phyloP scores from a whole-genome alignment of 257 asterid species.

The Jacaranda mimosifolia region DNA sequence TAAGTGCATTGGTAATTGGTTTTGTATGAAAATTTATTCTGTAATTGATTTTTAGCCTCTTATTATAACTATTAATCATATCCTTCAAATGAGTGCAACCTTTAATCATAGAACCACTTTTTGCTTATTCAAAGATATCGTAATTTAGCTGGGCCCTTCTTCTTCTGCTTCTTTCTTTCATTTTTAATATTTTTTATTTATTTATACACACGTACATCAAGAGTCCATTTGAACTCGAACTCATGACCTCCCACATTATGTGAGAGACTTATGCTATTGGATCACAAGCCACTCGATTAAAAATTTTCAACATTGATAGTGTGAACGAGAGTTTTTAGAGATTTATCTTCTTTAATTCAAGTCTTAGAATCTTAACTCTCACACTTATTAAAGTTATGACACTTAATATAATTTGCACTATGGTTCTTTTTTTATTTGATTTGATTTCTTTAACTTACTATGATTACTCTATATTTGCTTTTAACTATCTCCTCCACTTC shows the following conservation, averaged over 20 bases:
- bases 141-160: neutral
- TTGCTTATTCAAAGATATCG: neutral
- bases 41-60: neutral
- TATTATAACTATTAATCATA: neutral
- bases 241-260: no score
- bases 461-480: neutral
- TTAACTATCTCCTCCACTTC: neutral
- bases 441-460: neutral
- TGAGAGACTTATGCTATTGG: no score
- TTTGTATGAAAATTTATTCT: neutral
- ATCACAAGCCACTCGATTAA: no score
- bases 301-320: no score
- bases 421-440: neutral
- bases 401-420: neutral
- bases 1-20: slow-evolving; percentile 22
- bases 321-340: no score
- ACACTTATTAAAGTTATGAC: neutral
- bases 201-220: no score
- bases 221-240: no score
- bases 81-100: neutral
- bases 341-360: neutral
- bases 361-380: neutral
- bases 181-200: no score
- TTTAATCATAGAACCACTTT: slow-evolving; percentile 11
- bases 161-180: no score